Base-by-base conservation (phyloP, 169 alveolate species). In the Plasmodium billcollinsi region DNA sequence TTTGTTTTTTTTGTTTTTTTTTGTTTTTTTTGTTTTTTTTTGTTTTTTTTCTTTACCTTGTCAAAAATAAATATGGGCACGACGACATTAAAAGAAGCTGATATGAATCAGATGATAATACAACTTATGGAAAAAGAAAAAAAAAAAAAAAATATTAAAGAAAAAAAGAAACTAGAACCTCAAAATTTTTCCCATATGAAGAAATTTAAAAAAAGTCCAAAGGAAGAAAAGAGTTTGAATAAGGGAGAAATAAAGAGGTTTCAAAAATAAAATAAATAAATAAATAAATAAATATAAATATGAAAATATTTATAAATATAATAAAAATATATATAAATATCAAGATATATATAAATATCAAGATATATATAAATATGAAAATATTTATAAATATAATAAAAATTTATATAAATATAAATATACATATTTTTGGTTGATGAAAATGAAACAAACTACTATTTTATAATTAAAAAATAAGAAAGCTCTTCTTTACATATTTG, bases 231-330 rank as follows among this genome's bases (percentile, higher is more conserved):
- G 8, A 58, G 54, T 29, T 5, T 65, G 26, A 52, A 67, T 47
- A 63, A 78, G 21, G 29, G n/a, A 5, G 61, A 78, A 15, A 66
- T 78, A 29, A 78, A 78, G 47, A 78, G 89, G 89, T 78, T 78
- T 49, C 21, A 56, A 26, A 39, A 20, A 56, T 14, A 9, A 65
- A 7, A 63, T 47, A 50, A 49, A 56, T 15, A 76, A 47, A 78
- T 43, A n/a, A 43, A 45, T 20, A 5, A 5, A 33, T 33, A 33
- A 5, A 33, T 33, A 33, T 24, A 20, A n/a, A n/a, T n/a, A n/a
- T n/a, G n/a, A n/a, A n/a, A n/a, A n/a, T n/a, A n/a, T n/a, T n/a
- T n/a, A n/a, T n/a, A n/a, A n/a, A n/a, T n/a, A n/a, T n/a, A n/a
- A n/a, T n/a, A n/a, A n/a, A n/a, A n/a, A 45, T 20, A 33, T 56